Evolutionary conservation across 371 early-diverging fungal genomes (phyloP).

Genomic region (Coelomomyces lativittatus): DNA sequence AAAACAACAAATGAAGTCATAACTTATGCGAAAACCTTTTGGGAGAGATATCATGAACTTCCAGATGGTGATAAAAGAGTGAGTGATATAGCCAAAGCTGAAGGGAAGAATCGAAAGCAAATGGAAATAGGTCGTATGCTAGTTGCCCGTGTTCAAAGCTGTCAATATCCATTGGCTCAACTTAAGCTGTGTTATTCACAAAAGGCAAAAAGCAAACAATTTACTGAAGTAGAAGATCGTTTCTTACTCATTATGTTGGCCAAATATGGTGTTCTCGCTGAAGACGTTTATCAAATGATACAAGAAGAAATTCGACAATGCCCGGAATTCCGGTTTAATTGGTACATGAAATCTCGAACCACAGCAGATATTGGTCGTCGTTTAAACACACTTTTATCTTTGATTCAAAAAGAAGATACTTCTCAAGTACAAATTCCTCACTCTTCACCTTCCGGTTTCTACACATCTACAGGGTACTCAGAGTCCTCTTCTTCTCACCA

Average conservation of each 20-base stretch:
- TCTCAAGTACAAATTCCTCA: too few species aligned
- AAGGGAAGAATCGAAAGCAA: conserved; percentile 54
- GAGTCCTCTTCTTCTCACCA: too few species aligned
- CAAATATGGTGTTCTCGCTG: conserved; percentile 68
- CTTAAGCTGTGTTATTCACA: conserved; percentile 60
- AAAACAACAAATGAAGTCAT: conserved; percentile 71
- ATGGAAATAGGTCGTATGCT: conserved; percentile 64
- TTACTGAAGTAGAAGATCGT: conserved; percentile 88
- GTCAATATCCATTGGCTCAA: conserved; percentile 65
- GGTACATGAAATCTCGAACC: conserved; percentile 89
- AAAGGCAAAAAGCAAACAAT: conserved; percentile 70
- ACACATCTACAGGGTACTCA: too few species aligned
- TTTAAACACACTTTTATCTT: conserved; percentile 55
- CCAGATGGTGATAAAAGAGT: conserved; percentile 64
- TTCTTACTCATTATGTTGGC: conserved; percentile 76
- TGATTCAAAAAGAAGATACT: conserved; percentile 32
- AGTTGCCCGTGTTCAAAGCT: conserved; percentile 45
- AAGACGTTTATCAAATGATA: conserved; percentile 79
- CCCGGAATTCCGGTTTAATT: conserved; percentile 81
- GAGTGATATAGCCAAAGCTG: conserved; percentile 73
- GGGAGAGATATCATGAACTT: conserved; percentile 66
- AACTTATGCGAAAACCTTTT: conserved; percentile 66
- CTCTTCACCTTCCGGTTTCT: too few species aligned
- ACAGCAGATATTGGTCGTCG: conserved; percentile 56
- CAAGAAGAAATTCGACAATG: conserved; percentile 62